Evolutionary conservation across 2,329 filamentous ascomycete species (phyloP).

Genomic region (Fusarium sublunatum): DNA sequence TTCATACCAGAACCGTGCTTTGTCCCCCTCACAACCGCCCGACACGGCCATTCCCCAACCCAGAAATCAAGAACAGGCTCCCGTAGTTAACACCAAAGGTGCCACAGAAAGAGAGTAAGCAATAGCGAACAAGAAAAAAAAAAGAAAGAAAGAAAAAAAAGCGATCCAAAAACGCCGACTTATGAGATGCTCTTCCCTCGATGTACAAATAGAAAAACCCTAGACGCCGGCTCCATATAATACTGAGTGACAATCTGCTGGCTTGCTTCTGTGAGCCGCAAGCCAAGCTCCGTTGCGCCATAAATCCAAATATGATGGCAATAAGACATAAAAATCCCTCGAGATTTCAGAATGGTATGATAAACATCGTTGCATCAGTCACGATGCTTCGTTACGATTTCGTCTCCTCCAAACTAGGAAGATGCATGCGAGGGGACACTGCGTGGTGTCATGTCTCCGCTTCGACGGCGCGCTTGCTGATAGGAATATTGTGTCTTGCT

Average conservation of each 20-base stretch:
- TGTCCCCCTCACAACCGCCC: constrained; percentile 6
- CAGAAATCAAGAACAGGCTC: constrained; percentile 3
- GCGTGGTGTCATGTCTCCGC: constrained; percentile 66
- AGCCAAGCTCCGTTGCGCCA: constrained; percentile 38
- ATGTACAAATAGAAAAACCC: constrained; percentile 29
- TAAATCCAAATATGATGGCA: constrained; percentile 36
- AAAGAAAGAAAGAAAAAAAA: constrained; percentile 20
- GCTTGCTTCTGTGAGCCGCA: constrained; percentile 44
- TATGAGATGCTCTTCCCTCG: constrained; percentile 39
- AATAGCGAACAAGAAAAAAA: constrained; percentile 13
- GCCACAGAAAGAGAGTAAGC: constrained; percentile 9
- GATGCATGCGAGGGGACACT: constrained; percentile 63
- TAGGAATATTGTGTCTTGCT: constrained; percentile 59
- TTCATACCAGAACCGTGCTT: neutral
- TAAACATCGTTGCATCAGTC: constrained; percentile 35
- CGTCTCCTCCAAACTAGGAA: constrained; percentile 36
- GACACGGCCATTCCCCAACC: constrained; percentile 3
- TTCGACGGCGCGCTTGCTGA: constrained; percentile 60
- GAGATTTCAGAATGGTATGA: constrained; percentile 39
- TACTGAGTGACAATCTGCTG: constrained; percentile 41
- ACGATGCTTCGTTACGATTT: constrained; percentile 17
- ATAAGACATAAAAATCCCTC: constrained; percentile 40
- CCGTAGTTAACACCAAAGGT: constrained; percentile 8
- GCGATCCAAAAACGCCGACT: constrained; percentile 41
- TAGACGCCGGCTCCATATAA: constrained; percentile 46